Evolutionary conservation across 345 rosid species (phyloP), one percentile per base, ranked within the genome.

Genomic region (Citrus australasica): DNA sequence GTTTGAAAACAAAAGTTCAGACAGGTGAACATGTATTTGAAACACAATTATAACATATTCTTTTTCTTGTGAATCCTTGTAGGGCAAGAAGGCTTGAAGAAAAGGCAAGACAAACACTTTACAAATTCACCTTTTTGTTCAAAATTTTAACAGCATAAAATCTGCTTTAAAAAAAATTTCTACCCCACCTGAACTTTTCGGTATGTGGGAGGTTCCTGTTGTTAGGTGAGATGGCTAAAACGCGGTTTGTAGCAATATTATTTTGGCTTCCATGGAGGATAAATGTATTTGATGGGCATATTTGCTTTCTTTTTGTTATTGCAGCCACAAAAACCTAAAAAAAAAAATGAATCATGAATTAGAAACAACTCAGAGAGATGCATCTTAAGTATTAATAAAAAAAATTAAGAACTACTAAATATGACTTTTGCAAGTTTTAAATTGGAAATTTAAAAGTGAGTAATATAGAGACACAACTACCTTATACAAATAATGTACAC

Each of bases 261-360:
- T 53, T 69, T 83, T 84, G 92, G 85, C 80, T 80, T 84, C 87
- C 89, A 74, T 88, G 83, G 68, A 88, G 89, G 87, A 84, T 79
- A 22, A 87, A 82, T 8, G 84, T 75, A 60, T 86, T 88, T 48
- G 97, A 88, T 66, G 97, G 98, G 63, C 87, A 88, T 28, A 75
- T 83, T 81, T 91, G 94, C 79, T 93, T 90, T 71, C 98, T 87
- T 74, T 93, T 95, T 32, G 82, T 64, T 73, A 89, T 75, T 32
- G 99, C 98, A 7, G 98, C 99, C 78, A 93, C 93, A 46, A 93
- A 84, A 46, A 95, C 98, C 99, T 92, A 14, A 75, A 19, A n/a
- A 30, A 56, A 56, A 71, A 58, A 60, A 32, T 4, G 35, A 53
- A 33, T 5, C 7, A 51, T 32, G 13, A 65, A 33, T 32, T 8